Evolutionary conservation across 805 yeast genomes (phyloP), one percentile per base, ranked within the genome.

Genomic region (Trichomonascus vanleenenianus): DNA sequence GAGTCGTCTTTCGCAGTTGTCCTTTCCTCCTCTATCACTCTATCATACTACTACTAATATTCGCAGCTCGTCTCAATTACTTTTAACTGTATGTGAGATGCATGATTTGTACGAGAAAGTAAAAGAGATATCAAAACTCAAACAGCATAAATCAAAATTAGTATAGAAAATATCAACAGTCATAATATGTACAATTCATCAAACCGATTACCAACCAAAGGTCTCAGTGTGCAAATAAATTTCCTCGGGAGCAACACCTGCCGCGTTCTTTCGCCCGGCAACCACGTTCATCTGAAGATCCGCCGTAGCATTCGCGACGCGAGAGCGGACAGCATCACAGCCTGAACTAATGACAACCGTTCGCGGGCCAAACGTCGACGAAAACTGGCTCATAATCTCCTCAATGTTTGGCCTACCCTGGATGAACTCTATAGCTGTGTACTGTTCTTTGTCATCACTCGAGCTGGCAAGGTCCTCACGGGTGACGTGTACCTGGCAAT

Each of bases 221-320:
- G 19, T 18, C 30, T 40, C 43, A 10, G 43, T 40, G 16, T 40
- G 43, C 36, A 40, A 16, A 30, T 40, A 40, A n/a, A 40, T 30
- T 18, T 40, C 43, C 9, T 40, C 27, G 3, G 37, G 37, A 22
- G 8, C 27, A 8, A 22, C 27, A 8, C 27, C 27, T 22, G 27
- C 27, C 27, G 4, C 27, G 27, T 22, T 22, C 15, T 15, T n/a
- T 12, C 14, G n/a, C 3, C 40, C 40, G 3, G 35, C 10, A 12
- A 42, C 10, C 4, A 42, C 44, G 9, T 19, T 15, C 2, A 2
- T 6, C 22, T 42, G 44, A 7, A 42, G 22, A 15, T 7, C 22
- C 11, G 44, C 44, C 11, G 27, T 20, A 4, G 39, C 39, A 16
- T 33, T 34, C 12, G 34, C 14, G 3, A 34, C 44, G 9, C 15